Conservation (phyloP, 1,284 basidiomycete species). For the Puccinia sorghi region DNA sequence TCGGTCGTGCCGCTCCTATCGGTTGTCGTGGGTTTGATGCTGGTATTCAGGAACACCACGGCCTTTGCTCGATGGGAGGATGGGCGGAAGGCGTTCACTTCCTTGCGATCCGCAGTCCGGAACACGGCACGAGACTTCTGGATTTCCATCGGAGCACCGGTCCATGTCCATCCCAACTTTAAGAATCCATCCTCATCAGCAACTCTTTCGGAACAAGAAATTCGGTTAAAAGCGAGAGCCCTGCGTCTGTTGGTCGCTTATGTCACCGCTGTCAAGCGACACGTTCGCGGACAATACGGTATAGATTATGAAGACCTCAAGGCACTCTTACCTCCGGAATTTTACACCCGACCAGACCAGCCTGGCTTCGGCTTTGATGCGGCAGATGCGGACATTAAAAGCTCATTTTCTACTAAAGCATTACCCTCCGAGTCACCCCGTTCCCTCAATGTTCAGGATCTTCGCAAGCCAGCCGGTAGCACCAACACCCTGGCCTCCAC, state of each 20-base stretch:
- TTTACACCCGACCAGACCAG: constrained; percentile 45
- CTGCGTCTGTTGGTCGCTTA: constrained; percentile 54
- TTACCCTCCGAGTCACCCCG: not conserved
- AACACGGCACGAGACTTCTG: constrained; percentile 54
- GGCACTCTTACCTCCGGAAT: constrained; percentile 29
- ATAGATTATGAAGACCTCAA: constrained; percentile 55
- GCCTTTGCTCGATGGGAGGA: constrained; percentile 56
- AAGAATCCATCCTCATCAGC: not conserved
- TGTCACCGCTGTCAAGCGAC: constrained; percentile 55
- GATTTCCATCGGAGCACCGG: constrained; percentile 54
- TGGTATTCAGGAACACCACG: constrained; percentile 54
- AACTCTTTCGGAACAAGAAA: constrained; percentile 49
- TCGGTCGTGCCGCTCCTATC: constrained; percentile 54
- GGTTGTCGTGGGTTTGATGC: constrained; percentile 56
- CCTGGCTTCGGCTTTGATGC: constrained; percentile 48
- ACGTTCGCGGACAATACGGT: constrained; percentile 56
- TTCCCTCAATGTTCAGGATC: not conserved
- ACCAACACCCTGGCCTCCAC: not conserved
- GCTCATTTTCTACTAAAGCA: not conserved
- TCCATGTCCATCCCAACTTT: constrained; percentile 10
- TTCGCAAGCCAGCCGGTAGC: not conserved
- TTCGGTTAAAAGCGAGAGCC: constrained; percentile 53
- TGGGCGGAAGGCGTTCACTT: constrained; percentile 54
- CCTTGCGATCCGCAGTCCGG: constrained; percentile 53
- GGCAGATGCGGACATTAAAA: constrained; percentile 38